Conservation (phyloP, 2,329 filamentous ascomycete genomes). For the Ophiostoma ips region DNA sequence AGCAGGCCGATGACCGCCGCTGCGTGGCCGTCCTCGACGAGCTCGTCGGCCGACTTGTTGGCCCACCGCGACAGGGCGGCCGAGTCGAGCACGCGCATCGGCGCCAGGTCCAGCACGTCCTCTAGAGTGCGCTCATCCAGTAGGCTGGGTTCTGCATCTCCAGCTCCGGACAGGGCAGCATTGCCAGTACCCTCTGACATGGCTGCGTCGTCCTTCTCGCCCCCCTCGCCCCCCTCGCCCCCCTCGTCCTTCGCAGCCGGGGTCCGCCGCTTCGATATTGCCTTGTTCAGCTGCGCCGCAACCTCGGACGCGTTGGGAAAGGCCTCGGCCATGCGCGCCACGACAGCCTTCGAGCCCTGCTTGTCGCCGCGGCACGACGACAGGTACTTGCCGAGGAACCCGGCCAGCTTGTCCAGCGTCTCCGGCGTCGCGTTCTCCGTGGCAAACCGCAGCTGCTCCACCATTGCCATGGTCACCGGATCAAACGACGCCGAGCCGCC, state of each 20-base stretch:
- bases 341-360: slow-evolving; percentile 23
- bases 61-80: slow-evolving; percentile 50
- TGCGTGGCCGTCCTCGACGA: slow-evolving; percentile 64
- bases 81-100: slow-evolving; percentile 34
- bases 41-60: slow-evolving; percentile 62
- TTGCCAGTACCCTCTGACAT: too few species aligned
- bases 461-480: slow-evolving; percentile 52
- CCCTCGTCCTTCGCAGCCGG: background rate
- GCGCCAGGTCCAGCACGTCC: slow-evolving; percentile 36
- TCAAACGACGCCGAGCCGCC: slow-evolving; percentile 34
- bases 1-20: slow-evolving; percentile 59
- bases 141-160: too few species aligned
- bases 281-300: background rate
- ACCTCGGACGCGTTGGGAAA: background rate
- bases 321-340: background rate
- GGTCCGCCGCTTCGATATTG: background rate
- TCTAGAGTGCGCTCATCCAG: slow-evolving; percentile 32
- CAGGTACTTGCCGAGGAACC: slow-evolving; percentile 45
- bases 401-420: slow-evolving; percentile 33
- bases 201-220: background rate
- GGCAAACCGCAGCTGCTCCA: slow-evolving; percentile 66
- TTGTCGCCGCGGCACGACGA: slow-evolving; percentile 29
- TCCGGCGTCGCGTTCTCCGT: slow-evolving; percentile 31
- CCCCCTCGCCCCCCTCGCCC: slow-evolving; percentile 6
- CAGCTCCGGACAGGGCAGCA: too few species aligned